Evolutionary conservation across 192 early-diverging fungal species (phyloP).

Genomic region (Backusella morwellensis): DNA sequence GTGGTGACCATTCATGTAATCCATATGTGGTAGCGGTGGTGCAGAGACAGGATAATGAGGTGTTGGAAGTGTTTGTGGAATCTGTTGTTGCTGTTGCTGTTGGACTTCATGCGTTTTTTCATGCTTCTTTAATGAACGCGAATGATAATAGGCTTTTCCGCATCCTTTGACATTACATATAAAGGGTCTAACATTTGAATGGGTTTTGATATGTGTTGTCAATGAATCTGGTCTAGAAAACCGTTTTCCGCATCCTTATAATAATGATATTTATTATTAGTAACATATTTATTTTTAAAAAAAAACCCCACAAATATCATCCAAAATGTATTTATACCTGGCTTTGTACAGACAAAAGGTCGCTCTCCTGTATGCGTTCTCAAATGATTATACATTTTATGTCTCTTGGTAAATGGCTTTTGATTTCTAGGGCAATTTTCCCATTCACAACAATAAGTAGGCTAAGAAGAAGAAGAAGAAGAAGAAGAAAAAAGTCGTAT

Average conservation of each 20-base stretch:
- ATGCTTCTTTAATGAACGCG: conserved; percentile 58
- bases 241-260: conserved; percentile 58
- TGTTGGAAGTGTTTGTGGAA: neutral
- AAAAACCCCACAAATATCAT: neutral
- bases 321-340: conserved; percentile 19
- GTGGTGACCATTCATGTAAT: conserved; percentile 4
- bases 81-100: neutral
- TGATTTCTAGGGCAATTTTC: conserved; percentile 47
- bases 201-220: conserved; percentile 57
- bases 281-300: neutral
- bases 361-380: conserved; percentile 75
- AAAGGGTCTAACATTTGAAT: conserved; percentile 54
- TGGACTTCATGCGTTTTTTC: conserved; percentile 48
- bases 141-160: conserved; percentile 60
- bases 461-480: conserved; percentile 11
- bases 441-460: conserved; percentile 50
- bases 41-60: neutral
- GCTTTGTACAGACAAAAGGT: conserved; percentile 62
- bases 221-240: conserved; percentile 70
- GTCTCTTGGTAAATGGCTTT: conserved; percentile 67
- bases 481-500: neutral
- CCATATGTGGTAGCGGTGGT: neutral
- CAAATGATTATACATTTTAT: conserved; percentile 70
- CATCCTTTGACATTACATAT: conserved; percentile 49
- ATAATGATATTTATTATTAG: neutral